Evolutionary conservation across 805 yeast genomes (phyloP), one percentile per base, ranked within the genome.

Genomic region (Ogataea kodamae): DNA sequence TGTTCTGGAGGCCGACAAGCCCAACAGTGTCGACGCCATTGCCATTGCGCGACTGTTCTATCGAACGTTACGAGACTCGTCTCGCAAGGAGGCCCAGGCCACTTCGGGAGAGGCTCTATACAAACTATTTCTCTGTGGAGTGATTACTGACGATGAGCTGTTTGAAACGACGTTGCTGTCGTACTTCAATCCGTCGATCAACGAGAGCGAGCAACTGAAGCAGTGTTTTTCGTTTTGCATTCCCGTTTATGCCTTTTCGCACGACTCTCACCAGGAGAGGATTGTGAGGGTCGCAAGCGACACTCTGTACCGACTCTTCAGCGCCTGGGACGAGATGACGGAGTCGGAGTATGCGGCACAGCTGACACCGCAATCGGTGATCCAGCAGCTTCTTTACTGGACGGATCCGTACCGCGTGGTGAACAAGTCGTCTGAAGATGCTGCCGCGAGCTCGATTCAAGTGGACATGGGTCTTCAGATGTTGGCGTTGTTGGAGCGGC

Each of bases 211-310:
- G 37, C 74, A 78, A 10, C 64, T 89, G 41, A 67, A 78, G 29
- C 97, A 89, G 56, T 83, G 84, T 0, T 71, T 89, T 39, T 76
- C 92, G 7, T 89, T 85, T 50, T 88, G 95, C 54, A 67, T 89
- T 11, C 96, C 97, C 0, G 95, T 84, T 0, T 87, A 84, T 55
- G 78, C 92, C 22, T 82, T 77, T 51, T 82, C 95, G 20, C 88
- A 80, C 48, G 64, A 67, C 0, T 62, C 62, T 11, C 95, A 88
- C 54, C 96, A 86, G 55, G 70, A 68, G 30, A 67, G 78, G 40
- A 60, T 88, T 50, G 70, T 78, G 5, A 60, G 74, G 19, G 70
- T 83, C 17, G 78, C 81, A 18, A 75, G 79, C 4, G 90, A 82
- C 57, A 75, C 84, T 3, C 58, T 84, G 23, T 62, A 65, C 35